Evolutionary conservation across 23 red algal species (phyloP).

Genomic region (Gracilariopsis chorda): DNA sequence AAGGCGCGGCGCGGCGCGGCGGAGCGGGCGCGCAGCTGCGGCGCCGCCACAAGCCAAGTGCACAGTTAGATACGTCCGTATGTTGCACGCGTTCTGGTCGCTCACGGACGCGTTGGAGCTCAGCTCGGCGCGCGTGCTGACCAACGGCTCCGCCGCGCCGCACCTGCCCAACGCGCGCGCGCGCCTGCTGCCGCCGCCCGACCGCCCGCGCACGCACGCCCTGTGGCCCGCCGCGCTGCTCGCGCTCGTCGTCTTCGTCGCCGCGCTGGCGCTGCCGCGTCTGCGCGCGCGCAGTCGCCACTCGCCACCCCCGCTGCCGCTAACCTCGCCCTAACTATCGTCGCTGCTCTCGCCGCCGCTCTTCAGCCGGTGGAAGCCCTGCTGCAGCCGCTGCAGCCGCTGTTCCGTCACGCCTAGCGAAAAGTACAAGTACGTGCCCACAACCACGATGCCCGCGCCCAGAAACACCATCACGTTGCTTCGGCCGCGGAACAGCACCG

Average conservation of each 20-base stretch:
- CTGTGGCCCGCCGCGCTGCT: neutral
- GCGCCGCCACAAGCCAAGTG: too few species aligned
- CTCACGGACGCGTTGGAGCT: neutral
- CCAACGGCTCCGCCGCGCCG: neutral
- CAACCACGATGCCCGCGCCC: slow-evolving; percentile 20
- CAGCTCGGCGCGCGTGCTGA: neutral
- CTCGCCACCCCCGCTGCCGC: neutral
- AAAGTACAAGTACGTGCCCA: slow-evolving; percentile 57
- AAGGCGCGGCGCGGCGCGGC: too few species aligned
- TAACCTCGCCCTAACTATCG: neutral
- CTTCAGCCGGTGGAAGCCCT: neutral
- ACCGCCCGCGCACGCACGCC: neutral
- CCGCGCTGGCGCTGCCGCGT: neutral
- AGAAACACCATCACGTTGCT: slow-evolving; percentile 28
- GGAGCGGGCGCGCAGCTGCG: too few species aligned
- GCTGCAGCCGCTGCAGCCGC: neutral
- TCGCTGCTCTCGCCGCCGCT: neutral
- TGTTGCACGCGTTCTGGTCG: slow-evolving; percentile 18
- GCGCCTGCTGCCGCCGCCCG: neutral
- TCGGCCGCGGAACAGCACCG: slow-evolving; percentile 17
- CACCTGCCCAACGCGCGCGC: neutral
- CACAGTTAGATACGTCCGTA: too few species aligned
- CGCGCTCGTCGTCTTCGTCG: neutral
- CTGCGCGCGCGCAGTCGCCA: neutral
- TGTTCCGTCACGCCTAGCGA: neutral